These are phyloP conservation scores for Sphaceloma murrayae DNA, from an alignment of 2,329 filamentous ascomycete genomes.

Conservation along the genomic window DNA sequence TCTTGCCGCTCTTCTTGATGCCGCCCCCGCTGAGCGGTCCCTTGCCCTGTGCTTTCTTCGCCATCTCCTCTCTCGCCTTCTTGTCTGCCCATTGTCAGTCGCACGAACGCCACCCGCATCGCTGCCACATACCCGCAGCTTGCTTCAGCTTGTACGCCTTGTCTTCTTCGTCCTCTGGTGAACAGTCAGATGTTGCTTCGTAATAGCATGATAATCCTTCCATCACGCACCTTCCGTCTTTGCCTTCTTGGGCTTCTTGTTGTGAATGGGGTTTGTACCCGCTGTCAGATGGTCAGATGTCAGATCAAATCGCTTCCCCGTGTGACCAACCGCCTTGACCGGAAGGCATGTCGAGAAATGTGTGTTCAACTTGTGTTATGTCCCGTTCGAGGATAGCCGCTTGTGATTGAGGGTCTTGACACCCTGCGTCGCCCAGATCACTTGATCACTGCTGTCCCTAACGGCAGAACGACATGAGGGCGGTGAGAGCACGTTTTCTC, in stretches of 20 bases:
- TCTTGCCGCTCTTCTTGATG: slow-evolving; percentile 98
- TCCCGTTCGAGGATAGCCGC: neutral
- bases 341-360: slow-evolving; percentile 37
- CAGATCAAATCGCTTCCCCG: neutral
- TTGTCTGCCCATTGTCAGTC: slow-evolving; percentile 33
- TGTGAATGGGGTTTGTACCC: slow-evolving; percentile 47
- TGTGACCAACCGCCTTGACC: slow-evolving; percentile 40
- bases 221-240: slow-evolving; percentile 52
- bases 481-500: no score
- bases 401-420: neutral
- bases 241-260: slow-evolving; percentile 78
- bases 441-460: no score
- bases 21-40: slow-evolving; percentile 81
- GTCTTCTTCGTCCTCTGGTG: slow-evolving; percentile 67
- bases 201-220: neutral
- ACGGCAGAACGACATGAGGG: slow-evolving; percentile 7
- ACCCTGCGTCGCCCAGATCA: no score
- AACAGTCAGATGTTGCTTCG: no score
- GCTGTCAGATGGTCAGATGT: slow-evolving; percentile 26
- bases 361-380: neutral
- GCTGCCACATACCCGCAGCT: no score
- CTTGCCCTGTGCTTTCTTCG: slow-evolving; percentile 75
- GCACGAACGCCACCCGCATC: no score
- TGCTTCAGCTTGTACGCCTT: slow-evolving; percentile 72
- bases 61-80: slow-evolving; percentile 73